Conservation (phyloP, 768 basidiomycete species). For the Leucosporidium scottii region DNA sequence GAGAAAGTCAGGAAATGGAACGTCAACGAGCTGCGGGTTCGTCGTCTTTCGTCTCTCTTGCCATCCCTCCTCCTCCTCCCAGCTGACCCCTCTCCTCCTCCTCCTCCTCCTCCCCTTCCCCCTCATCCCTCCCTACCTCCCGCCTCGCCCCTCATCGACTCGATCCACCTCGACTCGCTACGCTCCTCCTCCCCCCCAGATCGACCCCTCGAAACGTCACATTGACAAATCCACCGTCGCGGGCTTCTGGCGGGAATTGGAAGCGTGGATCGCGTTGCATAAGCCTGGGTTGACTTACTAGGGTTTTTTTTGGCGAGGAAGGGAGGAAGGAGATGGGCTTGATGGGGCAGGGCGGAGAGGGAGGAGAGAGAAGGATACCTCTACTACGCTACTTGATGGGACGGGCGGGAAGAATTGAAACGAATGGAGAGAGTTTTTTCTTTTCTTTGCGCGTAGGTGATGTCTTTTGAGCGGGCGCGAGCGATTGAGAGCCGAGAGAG, state of each 20-base stretch:
- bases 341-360: too few species aligned
- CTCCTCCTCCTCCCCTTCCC: too few species aligned
- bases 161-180: not conserved
- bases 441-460: too few species aligned
- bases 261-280: constrained; percentile 71
- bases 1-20: constrained; percentile 92
- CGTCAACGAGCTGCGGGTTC: constrained; percentile 83
- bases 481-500: too few species aligned
- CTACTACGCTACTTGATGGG: too few species aligned
- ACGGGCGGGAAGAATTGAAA: too few species aligned
- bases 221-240: constrained; percentile 91
- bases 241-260: constrained; percentile 89
- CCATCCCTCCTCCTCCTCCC: not conserved
- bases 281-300: constrained; percentile 50
- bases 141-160: not conserved
- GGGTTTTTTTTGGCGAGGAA: not conserved
- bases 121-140: too few species aligned
- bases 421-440: too few species aligned
- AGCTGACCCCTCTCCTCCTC: too few species aligned
- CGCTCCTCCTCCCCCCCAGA: constrained; percentile 48
- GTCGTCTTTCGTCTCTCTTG: not conserved
- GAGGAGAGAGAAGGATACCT: too few species aligned
- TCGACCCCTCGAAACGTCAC: constrained; percentile 81
- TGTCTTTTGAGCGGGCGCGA: too few species aligned
- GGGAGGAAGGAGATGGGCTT: too few species aligned